Evolutionary conservation across 257 asterid genomes (phyloP).

Genomic region (Solanum pinnatisectum): DNA sequence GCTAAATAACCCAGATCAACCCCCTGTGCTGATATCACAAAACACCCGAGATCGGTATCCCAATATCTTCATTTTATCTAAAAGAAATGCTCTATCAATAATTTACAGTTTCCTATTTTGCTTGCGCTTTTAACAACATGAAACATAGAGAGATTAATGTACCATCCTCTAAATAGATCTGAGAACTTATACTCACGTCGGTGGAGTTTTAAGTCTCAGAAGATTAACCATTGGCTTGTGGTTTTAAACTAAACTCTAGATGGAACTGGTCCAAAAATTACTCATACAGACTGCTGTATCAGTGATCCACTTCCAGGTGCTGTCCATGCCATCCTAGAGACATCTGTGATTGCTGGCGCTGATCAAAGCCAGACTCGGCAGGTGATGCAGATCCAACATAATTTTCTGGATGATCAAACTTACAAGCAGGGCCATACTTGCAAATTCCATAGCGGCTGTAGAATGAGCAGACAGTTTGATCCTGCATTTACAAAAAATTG

Average conservation of each 20-base stretch:
- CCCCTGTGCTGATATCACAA: neutral
- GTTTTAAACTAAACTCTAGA: neutral
- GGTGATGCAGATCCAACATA: constrained; percentile 14
- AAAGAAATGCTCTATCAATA: neutral
- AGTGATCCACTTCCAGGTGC: constrained; percentile 34
- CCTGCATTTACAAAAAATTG: constrained; percentile 31
- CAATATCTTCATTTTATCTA: neutral
- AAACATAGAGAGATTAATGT: neutral
- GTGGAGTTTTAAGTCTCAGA: neutral
- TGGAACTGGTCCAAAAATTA: neutral
- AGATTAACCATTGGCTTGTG: neutral
- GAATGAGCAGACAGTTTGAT: constrained; percentile 66
- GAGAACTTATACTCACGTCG: neutral
- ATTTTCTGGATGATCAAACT: constrained; percentile 68
- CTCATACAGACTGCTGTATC: constrained; percentile 3
- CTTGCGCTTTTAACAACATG: constrained; percentile 12
- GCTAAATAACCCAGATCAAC: neutral
- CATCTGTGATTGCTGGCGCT: constrained; percentile 14
- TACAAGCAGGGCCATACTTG: constrained; percentile 89
- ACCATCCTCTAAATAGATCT: neutral
- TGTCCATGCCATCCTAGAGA: constrained; percentile 24
- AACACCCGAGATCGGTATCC: neutral
- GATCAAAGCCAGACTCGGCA: constrained; percentile 14
- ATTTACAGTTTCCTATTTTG: constrained; percentile 13
- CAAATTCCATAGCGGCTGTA: constrained; percentile 80